phyloP scores from a whole-genome alignment of 495 filamentous ascomycete genomes.

The Penicillium robsamsonii region DNA sequence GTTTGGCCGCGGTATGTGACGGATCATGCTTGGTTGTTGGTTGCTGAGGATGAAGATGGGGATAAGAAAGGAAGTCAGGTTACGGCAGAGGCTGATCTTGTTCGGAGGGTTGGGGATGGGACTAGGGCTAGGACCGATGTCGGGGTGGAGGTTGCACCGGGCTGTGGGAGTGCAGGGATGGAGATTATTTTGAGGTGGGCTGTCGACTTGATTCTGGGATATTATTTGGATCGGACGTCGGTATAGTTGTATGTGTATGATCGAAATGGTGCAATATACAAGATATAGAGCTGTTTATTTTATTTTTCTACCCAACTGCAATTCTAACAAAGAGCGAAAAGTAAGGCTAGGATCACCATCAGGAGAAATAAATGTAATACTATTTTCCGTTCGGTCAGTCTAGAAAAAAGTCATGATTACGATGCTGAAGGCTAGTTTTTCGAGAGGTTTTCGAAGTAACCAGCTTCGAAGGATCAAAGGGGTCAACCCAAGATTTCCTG shows the following conservation, averaged over 20 bases:
- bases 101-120: slow-evolving; percentile 34
- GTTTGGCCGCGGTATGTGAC: slow-evolving; percentile 92
- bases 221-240: slow-evolving; percentile 10
- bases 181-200: slow-evolving; percentile 44
- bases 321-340: too few relatives aligned
- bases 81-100: slow-evolving; percentile 25
- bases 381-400: too few relatives aligned
- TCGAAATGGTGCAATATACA: too few relatives aligned
- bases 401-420: too few relatives aligned
- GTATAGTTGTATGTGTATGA: neutral
- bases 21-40: slow-evolving; percentile 74
- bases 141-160: slow-evolving; percentile 41
- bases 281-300: too few relatives aligned
- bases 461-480: too few relatives aligned
- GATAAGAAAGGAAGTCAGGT: slow-evolving; percentile 42
- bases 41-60: slow-evolving; percentile 48
- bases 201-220: slow-evolving; percentile 40
- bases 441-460: too few relatives aligned
- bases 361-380: too few relatives aligned
- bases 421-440: too few relatives aligned
- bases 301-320: too few relatives aligned
- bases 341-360: too few relatives aligned
- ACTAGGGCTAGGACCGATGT: slow-evolving; percentile 35
- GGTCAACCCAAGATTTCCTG: too few relatives aligned
- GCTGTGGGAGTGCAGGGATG: slow-evolving; percentile 33